A percentile compares a stretch with the other conserved stretches of the same genome.
Conservation (phyloP, 2,329 filamentous ascomycete species). For the Epichloe aotearoae region DNA sequence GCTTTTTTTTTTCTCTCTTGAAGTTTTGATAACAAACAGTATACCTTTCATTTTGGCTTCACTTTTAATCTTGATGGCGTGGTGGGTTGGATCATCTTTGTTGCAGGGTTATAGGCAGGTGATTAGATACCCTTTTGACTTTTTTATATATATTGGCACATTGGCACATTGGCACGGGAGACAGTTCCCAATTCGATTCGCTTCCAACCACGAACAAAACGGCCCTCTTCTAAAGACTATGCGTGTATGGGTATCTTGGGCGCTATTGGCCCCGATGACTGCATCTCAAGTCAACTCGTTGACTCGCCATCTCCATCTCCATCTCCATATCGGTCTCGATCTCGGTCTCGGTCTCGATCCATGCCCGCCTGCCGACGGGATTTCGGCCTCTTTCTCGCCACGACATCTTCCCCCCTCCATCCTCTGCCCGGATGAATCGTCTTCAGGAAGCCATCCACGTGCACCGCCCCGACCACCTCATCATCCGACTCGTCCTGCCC, state of each 20-base stretch:
- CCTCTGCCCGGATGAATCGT: constrained; percentile 36
- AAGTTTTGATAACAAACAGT: not conserved
- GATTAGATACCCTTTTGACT: constrained; percentile 7
- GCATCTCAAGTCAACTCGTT: not conserved
- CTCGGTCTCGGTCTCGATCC: no score
- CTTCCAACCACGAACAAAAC: not conserved
- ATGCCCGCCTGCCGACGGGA: constrained; percentile 10
- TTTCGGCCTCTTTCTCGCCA: constrained; percentile 17
- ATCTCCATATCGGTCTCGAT: no score
- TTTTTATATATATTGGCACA: not conserved
- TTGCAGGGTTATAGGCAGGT: constrained; percentile 3
- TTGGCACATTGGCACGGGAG: not conserved
- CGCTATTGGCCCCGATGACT: not conserved
- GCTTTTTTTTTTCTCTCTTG: no score
- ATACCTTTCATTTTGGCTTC: not conserved
- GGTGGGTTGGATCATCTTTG: not conserved
- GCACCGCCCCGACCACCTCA: constrained; percentile 48
- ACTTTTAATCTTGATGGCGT: not conserved
- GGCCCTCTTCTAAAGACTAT: not conserved
- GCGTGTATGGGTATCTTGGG: not conserved
- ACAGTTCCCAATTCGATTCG: not conserved
- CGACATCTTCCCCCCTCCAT: constrained; percentile 28
- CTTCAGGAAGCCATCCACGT: constrained; percentile 54
- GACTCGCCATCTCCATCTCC: constrained; percentile 1
- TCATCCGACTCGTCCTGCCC: constrained; percentile 27